Evolutionary conservation across 495 filamentous ascomycete species (phyloP), one percentile per base, ranked within the genome.

Genomic region (Aspergillus egyptiacus): DNA sequence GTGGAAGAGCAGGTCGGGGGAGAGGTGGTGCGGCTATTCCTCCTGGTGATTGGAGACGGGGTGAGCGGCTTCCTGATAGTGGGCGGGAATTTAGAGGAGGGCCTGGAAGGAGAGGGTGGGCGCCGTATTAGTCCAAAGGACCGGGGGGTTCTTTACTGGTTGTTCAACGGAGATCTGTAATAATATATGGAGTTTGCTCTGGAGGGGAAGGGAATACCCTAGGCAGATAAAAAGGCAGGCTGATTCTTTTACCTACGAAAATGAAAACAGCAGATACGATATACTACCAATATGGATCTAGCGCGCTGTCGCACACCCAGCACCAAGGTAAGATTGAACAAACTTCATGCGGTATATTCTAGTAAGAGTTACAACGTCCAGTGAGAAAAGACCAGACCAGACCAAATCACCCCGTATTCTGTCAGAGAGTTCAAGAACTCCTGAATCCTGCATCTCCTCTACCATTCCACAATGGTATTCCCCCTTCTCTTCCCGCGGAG

Each of bases 401-500:
- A 18, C 38, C 24, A 40, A 25, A 13, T 31, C 46, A 41, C 18
- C 15, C 8, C 14, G 18, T n/a, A n/a, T n/a, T n/a, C n/a, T n/a
- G n/a, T n/a, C n/a, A n/a, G n/a, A n/a, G n/a, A n/a, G n/a, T 11
- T 20, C 34, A 18, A 48, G 30, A 34, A 18, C 31, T 6, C 48
- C 20, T 18, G n/a, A 38, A 24, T 10, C 15, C 25, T 39, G 61
- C 54, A 78, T 35, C 37, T 27, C 31, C 22, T 33, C 40, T 51
- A 94, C 61, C 67, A 93, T 65, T 98, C 91, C 6, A 62, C 57
- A 56, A 95, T 78, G 17, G 81, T 73, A 64, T 98, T 90, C 19
- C 86, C 89, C 61, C 76, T 85, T 59, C 85, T 75, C 81, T 96
- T 98, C 22, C 85, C 91, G 51, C 91, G 82, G 46, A 96, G 56